Conservation (phyloP, 345 rosid species). For the Murraya paniculata region DNA sequence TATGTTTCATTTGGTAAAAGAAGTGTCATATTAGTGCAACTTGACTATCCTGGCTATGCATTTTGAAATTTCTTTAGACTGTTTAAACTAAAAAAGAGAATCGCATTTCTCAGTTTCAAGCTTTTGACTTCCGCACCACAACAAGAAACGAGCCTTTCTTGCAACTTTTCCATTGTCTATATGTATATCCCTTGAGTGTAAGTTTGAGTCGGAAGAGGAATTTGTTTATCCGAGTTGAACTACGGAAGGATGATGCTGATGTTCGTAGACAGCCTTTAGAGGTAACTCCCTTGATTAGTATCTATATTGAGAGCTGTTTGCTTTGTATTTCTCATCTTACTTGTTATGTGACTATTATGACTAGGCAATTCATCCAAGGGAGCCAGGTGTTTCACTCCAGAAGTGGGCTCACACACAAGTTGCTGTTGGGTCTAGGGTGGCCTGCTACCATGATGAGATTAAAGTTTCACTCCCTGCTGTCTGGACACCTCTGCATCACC, state of each 20-base stretch:
- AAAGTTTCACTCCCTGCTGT: constrained; percentile 85
- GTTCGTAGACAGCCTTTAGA: constrained; percentile 86
- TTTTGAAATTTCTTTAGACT: background rate
- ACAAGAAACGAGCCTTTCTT: constrained; percentile 94
- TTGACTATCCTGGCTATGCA: background rate
- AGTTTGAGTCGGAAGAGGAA: constrained; percentile 93
- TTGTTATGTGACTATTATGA: constrained; percentile 30
- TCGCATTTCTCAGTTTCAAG: constrained; percentile 62
- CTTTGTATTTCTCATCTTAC: constrained; percentile 11
- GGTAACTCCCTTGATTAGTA: constrained; percentile 45
- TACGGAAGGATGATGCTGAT: constrained; percentile 91
- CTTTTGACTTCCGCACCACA: constrained; percentile 93
- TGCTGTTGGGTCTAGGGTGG: constrained; percentile 79
- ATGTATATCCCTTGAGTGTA: constrained; percentile 82
- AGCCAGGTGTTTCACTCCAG: constrained; percentile 65
- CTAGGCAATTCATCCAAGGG: constrained; percentile 88
- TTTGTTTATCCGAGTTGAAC: constrained; percentile 79
- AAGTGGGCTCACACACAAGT: constrained; percentile 94
- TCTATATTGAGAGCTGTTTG: constrained; percentile 3
- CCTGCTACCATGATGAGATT: constrained; percentile 89
- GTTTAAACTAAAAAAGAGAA: constrained; percentile 6
- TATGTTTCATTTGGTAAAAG: background rate
- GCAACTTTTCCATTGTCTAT: constrained; percentile 96
- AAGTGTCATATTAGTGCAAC: background rate
- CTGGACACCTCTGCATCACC: constrained; percentile 95